Evolutionary conservation across 768 basidiomycete genomes (phyloP), one percentile per base, ranked within the genome.

Genomic region (Xerocomellus chrysenteron): DNA sequence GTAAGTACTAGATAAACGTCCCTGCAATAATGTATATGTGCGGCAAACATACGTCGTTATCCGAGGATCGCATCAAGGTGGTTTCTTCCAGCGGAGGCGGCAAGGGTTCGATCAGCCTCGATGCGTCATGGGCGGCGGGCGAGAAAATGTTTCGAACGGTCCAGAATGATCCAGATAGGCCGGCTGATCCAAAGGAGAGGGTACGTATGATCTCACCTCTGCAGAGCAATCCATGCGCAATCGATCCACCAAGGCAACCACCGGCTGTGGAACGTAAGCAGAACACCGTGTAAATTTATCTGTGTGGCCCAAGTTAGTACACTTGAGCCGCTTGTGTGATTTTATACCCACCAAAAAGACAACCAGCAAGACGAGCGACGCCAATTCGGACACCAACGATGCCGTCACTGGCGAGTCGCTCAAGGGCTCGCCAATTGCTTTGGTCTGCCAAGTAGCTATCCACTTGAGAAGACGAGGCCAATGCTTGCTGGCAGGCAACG

Each of bases 381-480:
- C 85, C 88, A 54, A 97, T 92, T 45, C 93, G 82, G 35, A 97
- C 93, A 57, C 92, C 94, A 49, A 90, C 78, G 13, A 96, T 85
- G 36, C 68, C 65, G 66, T 98, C 95, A 33, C 75, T 67, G 5
- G 82, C 81, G 41, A 95, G 77, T 43, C 68, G 64, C 28, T 76
- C 71, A 19, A 95, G 71, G n/a, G 76, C 73, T 54, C 76, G 69
- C 74, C 91, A 81, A 60, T 68, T 63, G 19, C 36, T 72, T 60
- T 76, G 79, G 63, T 78, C 81, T 54, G 72, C 71, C 32, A 75
- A 65, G 55, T 80, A 71, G 4, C 71, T 59, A 16, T 73, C 64
- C 51, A 67, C 73, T 35, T 74, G 73, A 45, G 60, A 70, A 43
- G 72, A 67, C 26, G 70, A 66, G 41, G 64, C 71, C 28, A 93